phyloP scores from a whole-genome alignment of 768 basidiomycete genomes.

The Boletellus ananas region DNA sequence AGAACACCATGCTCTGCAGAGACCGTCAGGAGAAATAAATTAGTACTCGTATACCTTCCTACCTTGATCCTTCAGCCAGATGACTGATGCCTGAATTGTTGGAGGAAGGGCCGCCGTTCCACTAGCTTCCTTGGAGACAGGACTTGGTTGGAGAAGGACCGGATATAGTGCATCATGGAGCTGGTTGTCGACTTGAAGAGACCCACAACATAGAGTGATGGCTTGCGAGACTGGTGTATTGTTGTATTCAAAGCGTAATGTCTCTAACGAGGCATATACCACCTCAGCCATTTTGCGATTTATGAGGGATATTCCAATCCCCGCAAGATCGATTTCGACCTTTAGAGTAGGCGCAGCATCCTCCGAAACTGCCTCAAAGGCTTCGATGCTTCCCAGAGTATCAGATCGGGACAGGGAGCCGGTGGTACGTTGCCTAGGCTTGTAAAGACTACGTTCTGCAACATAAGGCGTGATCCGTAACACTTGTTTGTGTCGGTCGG shows the following conservation, averaged over 20 bases:
- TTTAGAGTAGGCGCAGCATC: conserved; percentile 64
- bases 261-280: conserved; percentile 76
- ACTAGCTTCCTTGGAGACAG: conserved; percentile 70
- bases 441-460: conserved; percentile 83
- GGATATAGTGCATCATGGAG: conserved; percentile 94
- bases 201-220: conserved; percentile 76
- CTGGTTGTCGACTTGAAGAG: conserved; percentile 94
- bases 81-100: conserved; percentile 82
- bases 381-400: conserved; percentile 63
- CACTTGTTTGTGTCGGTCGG: conserved; percentile 80
- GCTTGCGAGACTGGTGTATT: conserved; percentile 77
- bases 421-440: conserved; percentile 56
- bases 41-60: background rate
- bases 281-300: conserved; percentile 88
- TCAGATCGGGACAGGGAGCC: conserved; percentile 56
- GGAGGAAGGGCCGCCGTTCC: conserved; percentile 75
- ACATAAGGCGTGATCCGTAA: conserved; percentile 85
- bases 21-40: background rate
- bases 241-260: conserved; percentile 80
- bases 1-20: conserved; percentile 88
- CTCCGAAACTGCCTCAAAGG: conserved; percentile 82
- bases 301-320: conserved; percentile 88
- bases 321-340: conserved; percentile 74
- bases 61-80: conserved; percentile 95
- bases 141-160: conserved; percentile 91